Conservation (phyloP, 805 yeast species). For the Cyberlindnera bimundalis region DNA sequence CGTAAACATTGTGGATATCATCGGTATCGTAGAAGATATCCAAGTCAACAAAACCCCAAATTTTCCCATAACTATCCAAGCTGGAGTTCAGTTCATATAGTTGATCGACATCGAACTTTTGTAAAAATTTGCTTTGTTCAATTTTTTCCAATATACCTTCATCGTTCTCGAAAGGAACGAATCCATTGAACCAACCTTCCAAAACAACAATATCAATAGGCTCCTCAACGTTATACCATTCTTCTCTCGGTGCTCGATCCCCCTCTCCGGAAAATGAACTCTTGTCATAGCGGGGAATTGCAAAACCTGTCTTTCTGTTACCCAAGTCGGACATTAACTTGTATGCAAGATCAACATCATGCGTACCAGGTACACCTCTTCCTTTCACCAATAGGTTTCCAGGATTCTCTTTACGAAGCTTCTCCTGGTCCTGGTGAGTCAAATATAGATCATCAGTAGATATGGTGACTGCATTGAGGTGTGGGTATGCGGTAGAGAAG, state of each 20-base stretch:
- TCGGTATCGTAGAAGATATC: conserved; percentile 63
- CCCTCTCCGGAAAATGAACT: conserved; percentile 71
- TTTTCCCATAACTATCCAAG: conserved; percentile 44
- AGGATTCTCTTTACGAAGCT: conserved; percentile 37
- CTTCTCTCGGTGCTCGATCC: conserved; percentile 49
- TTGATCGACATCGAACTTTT: conserved; percentile 28
- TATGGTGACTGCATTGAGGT: conserved; percentile 41
- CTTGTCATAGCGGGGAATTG: conserved; percentile 76
- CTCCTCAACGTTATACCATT: conserved; percentile 35
- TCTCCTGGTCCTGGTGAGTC: conserved; percentile 56
- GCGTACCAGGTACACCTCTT: conserved; percentile 93
- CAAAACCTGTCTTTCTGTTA: conserved; percentile 28
- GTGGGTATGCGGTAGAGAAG: conserved; percentile 35
- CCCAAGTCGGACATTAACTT: conserved; percentile 34
- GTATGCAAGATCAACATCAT: conserved; percentile 48
- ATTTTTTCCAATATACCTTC: conserved; percentile 17
- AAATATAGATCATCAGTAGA: conserved; percentile 89
- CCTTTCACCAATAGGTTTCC: conserved; percentile 63
- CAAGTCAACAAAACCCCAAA: conserved; percentile 58
- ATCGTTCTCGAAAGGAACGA: conserved; percentile 38
- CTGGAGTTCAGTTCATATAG: conserved; percentile 46
- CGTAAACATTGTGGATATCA: conserved; percentile 58
- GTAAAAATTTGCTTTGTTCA: conserved; percentile 23
- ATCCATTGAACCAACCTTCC: conserved; percentile 97
- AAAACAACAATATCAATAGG: conserved; percentile 66